These are phyloP conservation scores for Phytophthora pseudosyringae DNA, from an alignment of 352 stramenopile species.

Conservation along the genomic window DNA sequence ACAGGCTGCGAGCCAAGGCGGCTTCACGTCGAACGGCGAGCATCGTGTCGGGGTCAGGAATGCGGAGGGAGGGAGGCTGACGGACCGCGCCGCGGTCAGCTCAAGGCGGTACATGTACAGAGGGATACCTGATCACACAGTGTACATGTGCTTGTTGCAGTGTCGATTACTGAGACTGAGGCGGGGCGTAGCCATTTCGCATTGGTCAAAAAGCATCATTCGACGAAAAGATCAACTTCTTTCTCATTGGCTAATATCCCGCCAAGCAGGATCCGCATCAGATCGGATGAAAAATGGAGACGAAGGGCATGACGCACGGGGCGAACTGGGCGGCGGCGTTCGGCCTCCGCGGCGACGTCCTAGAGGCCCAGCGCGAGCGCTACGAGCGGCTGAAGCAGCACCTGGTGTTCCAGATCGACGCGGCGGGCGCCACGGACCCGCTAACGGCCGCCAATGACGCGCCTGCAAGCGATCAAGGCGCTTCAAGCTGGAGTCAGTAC, in stretches of 20 bases:
- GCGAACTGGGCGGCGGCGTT: conserved; percentile 31
- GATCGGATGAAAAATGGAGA: conserved; percentile 12
- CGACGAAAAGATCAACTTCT: background rate
- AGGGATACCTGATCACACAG: conserved; percentile 6
- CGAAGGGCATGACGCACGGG: conserved; percentile 12
- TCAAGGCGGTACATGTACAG: background rate
- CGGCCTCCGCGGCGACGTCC: conserved; percentile 24
- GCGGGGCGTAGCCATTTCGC: conserved; percentile 2
- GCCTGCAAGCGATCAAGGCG: background rate
- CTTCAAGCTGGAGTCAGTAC: conserved; percentile 61
- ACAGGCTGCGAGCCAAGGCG: conserved; percentile 38
- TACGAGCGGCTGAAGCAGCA: conserved; percentile 66
- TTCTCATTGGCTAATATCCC: conserved; percentile 11
- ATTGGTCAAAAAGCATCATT: background rate
- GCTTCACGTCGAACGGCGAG: conserved; percentile 15
- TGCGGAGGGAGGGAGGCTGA: conserved; percentile 3
- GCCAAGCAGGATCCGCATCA: background rate
- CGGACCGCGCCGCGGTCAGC: conserved; percentile 10
- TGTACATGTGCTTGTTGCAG: background rate
- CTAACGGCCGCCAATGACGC: conserved; percentile 31
- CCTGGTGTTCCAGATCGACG: conserved; percentile 74
- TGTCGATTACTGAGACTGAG: conserved; percentile 11
- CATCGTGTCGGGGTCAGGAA: background rate
- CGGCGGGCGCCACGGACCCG: conserved; percentile 51
- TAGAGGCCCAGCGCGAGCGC: conserved; percentile 40